Conservation (phyloP, 805 yeast genomes). For the Nakazawaea wyomingensis region DNA sequence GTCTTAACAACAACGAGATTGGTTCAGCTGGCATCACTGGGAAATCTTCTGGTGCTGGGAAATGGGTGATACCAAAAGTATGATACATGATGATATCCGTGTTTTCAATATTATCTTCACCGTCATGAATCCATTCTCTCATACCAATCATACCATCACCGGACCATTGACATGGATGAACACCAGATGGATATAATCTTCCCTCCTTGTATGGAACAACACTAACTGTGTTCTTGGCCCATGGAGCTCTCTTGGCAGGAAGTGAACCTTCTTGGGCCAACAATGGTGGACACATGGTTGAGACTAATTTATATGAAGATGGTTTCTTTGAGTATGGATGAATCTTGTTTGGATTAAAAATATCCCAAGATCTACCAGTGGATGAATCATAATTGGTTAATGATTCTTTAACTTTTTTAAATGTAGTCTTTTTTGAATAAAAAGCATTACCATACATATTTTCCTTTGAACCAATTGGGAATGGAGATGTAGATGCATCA, state of each 20-base stretch:
- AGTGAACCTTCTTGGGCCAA: conserved; percentile 60
- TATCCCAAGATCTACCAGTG: conserved; percentile 59
- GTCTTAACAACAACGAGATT: conserved; percentile 56
- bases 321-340: conserved; percentile 61
- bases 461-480: conserved; percentile 47
- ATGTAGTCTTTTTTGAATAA: conserved; percentile 46
- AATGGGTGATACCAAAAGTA: conserved; percentile 67
- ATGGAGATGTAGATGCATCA: conserved; percentile 49
- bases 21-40: conserved; percentile 75
- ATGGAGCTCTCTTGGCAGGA: conserved; percentile 64
- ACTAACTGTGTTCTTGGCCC: conserved; percentile 55
- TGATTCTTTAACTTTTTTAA: conserved; percentile 54
- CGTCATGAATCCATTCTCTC: conserved; percentile 52
- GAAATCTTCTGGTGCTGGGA: conserved; percentile 74
- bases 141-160: conserved; percentile 52
- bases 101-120: conserved; percentile 42
- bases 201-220: conserved; percentile 63
- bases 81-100: conserved; percentile 63
- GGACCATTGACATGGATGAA: conserved; percentile 52
- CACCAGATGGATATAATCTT: conserved; percentile 62
- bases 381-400: conserved; percentile 45
- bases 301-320: conserved; percentile 59
- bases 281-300: conserved; percentile 55
- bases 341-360: conserved; percentile 54
- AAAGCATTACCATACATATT: conserved; percentile 65